Percentiles rank a stretch among this genome's conserved stretches.
Evolutionary conservation across 176 grass and related monocot species (phyloP).

Genomic region (Oryza brachyantha): DNA sequence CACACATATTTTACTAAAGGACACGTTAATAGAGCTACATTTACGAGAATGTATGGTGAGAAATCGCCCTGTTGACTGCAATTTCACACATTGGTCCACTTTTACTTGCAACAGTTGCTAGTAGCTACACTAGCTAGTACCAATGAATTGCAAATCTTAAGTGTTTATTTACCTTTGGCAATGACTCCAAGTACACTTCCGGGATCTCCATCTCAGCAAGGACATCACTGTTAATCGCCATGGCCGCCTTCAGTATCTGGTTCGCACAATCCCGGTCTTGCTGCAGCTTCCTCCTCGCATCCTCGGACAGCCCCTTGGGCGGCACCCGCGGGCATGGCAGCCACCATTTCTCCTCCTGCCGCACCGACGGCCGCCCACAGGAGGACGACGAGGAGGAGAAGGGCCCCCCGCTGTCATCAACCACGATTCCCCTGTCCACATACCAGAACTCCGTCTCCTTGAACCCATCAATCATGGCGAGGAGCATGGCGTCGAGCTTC

Average conservation of each 20-base stretch:
- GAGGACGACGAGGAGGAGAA: slow-evolving; percentile 58
- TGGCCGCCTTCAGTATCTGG: slow-evolving; percentile 95
- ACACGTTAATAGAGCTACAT: slow-evolving; percentile 18
- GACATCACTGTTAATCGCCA: slow-evolving; percentile 94
- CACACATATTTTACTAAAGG: too few species aligned
- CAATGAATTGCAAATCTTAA: background rate
- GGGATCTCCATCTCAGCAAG: slow-evolving; percentile 96
- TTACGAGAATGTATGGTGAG: background rate
- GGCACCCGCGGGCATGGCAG: slow-evolving; percentile 81
- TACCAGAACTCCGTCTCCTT: slow-evolving; percentile 89
- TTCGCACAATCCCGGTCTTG: slow-evolving; percentile 90
- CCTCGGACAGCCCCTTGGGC: slow-evolving; percentile 73
- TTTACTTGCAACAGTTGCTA: background rate
- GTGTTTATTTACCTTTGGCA: slow-evolving; percentile 77
- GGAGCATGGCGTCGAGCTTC: slow-evolving; percentile 96
- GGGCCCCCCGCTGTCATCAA: slow-evolving; percentile 63
- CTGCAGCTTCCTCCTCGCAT: slow-evolving; percentile 80
- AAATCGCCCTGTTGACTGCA: slow-evolving; percentile 10
- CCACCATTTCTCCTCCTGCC: slow-evolving; percentile 99
- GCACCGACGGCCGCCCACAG: slow-evolving; percentile 57
- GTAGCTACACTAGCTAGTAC: background rate
- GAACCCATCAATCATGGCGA: slow-evolving; percentile 85
- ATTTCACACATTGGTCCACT: background rate
- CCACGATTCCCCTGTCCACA: slow-evolving; percentile 78
- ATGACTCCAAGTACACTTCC: slow-evolving; percentile 71